Evolutionary conservation across 2,329 filamentous ascomycete species (phyloP).

Genomic region (Aaosphaeria pasadenensis): DNA sequence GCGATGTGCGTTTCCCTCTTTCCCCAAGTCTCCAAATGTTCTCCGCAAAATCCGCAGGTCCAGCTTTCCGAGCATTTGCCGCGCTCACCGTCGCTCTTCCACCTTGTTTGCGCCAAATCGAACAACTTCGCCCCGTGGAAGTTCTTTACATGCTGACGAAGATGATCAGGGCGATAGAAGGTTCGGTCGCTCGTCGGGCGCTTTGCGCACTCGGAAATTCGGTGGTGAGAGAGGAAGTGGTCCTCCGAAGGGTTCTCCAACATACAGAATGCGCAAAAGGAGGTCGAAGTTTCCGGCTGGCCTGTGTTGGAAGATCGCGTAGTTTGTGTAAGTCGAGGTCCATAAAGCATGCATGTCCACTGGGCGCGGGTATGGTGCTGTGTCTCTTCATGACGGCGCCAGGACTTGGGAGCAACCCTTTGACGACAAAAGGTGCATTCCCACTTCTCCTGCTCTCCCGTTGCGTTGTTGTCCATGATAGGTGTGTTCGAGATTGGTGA

Average conservation of each 20-base stretch:
- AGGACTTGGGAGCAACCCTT: constrained; percentile 29
- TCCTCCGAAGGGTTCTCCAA: constrained; percentile 21
- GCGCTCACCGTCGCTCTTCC: constrained; percentile 18
- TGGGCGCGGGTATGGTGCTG: constrained; percentile 31
- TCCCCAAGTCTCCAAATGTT: constrained; percentile 23
- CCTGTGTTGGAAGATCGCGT: not conserved
- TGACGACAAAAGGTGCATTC: constrained; percentile 34
- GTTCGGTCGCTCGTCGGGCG: constrained; percentile 25
- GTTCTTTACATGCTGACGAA: constrained; percentile 32
- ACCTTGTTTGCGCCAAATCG: constrained; percentile 23
- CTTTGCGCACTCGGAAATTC: constrained; percentile 28
- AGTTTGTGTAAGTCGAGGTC: constrained; percentile 15
- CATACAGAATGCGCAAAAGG: constrained; percentile 30
- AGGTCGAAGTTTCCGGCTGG: constrained; percentile 1
- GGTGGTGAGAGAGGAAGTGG: constrained; percentile 25
- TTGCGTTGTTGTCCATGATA: not conserved
- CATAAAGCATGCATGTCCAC: constrained; percentile 32
- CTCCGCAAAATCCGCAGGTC: constrained; percentile 30
- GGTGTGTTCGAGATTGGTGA: constrained; percentile 2
- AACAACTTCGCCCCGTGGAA: constrained; percentile 23
- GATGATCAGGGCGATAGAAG: constrained; percentile 30
- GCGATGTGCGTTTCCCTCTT: constrained; percentile 30
- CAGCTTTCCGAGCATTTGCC: constrained; percentile 13
- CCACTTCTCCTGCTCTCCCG: constrained; percentile 20
- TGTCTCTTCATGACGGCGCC: constrained; percentile 37